Conservation (phyloP, 352 stramenopile species). For the Pythium utonaiense region DNA sequence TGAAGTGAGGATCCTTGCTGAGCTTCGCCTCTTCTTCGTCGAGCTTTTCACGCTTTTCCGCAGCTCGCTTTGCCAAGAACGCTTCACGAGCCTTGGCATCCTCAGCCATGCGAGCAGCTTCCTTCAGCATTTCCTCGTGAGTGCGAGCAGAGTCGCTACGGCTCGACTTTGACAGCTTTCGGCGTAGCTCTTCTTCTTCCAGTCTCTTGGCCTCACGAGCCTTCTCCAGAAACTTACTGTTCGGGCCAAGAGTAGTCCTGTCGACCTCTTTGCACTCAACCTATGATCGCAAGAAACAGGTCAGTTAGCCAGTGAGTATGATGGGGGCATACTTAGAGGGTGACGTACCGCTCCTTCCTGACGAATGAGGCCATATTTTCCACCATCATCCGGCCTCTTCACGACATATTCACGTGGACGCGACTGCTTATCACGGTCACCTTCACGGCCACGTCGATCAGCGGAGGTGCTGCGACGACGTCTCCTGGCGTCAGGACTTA, state of each 20-base stretch:
- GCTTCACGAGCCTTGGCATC: slow-evolving; percentile 68
- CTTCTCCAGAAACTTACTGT: slow-evolving; percentile 68
- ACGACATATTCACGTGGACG: slow-evolving; percentile 11
- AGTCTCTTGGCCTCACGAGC: slow-evolving; percentile 61
- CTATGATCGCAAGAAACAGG: slow-evolving; percentile 13
- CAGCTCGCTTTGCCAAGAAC: slow-evolving; percentile 46
- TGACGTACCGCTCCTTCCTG: slow-evolving; percentile 39
- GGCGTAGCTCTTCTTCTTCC: slow-evolving; percentile 66
- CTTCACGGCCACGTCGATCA: neutral
- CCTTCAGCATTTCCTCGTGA: slow-evolving; percentile 59
- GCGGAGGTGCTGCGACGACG: slow-evolving; percentile 1
- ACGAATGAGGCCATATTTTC: slow-evolving; percentile 68
- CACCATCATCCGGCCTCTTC: slow-evolving; percentile 30
- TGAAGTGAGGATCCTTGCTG: slow-evolving; percentile 64
- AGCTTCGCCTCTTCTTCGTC: slow-evolving; percentile 52
- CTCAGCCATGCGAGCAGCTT: slow-evolving; percentile 69
- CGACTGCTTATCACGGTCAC: neutral
- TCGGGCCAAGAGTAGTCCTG: slow-evolving; percentile 71
- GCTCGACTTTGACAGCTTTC: slow-evolving; percentile 53
- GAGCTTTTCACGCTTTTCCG: slow-evolving; percentile 50
- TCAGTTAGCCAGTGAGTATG: neutral
- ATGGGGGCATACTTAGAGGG: no score
- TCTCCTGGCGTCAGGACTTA: neutral
- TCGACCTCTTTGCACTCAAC: slow-evolving; percentile 71
- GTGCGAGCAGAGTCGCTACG: slow-evolving; percentile 23